Base-by-base conservation (phyloP, 345 rosid genomes). In the Mallotus nudiflorus region DNA sequence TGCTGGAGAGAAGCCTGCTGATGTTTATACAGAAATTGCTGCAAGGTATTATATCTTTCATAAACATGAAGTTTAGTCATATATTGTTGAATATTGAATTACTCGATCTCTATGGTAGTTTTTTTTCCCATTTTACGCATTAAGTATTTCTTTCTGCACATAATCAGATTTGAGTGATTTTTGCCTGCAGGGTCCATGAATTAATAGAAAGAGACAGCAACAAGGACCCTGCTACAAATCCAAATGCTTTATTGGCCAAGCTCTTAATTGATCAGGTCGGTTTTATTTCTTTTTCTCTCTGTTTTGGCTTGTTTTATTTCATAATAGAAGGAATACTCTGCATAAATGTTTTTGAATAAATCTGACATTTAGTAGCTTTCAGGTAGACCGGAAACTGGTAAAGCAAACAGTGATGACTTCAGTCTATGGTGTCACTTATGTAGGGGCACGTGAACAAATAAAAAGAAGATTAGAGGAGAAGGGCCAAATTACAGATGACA, bases 391-490 rank as follows among this genome's bases (percentile, higher is more conserved):
- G 64, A 95, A 92, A 82, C 76, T 95, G 75, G 97, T 95, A 54
- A 92, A 92, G 73, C 99, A 95, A 76, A 95, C 99, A 0, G 99
- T 95, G 75, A 95, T 95, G 99, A 95, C 99, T 66, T 95, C 99
- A 72, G 99, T 95, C 46, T 95, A 95, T 89, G 99, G 98, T 72
- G 99, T 95, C 64, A 95, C 99, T 55, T 95, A 81, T 84, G 87
- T 89, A 53, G 99, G 99, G 39, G 99, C 99, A 44, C 97, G 99
- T 61, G 97, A 95, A 68, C 99, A 95, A 75, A 95, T 92, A 81
- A 90, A 89, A 83, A 83, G 85, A 83, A 87, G 97, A 81, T 85
- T 95, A 75, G 87, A 88, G 87, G 97, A 92, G 85, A 89, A 89
- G 77, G 97, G 96, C 66, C 88, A 73, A 64, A 86, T 95, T 73